Evolutionary conservation across 805 yeast genomes (phyloP).

Genomic region (Clavispora phyllophila): DNA sequence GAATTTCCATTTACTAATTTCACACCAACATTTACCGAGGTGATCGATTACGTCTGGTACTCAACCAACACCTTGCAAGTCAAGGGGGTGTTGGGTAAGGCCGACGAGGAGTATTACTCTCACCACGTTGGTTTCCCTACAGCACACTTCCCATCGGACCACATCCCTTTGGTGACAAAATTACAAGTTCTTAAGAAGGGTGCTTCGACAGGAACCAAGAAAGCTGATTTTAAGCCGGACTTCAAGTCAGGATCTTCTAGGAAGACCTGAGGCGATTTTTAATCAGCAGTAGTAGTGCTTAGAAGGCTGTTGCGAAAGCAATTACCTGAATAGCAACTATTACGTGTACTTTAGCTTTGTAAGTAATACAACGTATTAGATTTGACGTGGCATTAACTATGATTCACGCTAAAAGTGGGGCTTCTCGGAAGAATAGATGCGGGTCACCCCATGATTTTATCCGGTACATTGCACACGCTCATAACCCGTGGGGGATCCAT

Average conservation of each 20-base stretch:
- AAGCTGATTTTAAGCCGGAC: conserved; percentile 43
- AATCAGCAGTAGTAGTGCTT: background rate
- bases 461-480: background rate
- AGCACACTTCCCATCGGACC: conserved; percentile 91
- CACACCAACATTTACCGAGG: conserved; percentile 89
- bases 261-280: conserved; percentile 26
- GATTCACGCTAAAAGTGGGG: background rate
- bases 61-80: conserved; percentile 77
- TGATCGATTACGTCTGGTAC: conserved; percentile 94
- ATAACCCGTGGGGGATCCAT: background rate
- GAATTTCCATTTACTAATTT: conserved; percentile 93
- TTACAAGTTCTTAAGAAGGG: conserved; percentile 60
- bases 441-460: background rate
- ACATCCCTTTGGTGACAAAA: conserved; percentile 77
- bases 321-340: background rate
- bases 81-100: conserved; percentile 77
- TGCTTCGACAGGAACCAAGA: conserved; percentile 17
- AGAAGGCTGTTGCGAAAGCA: background rate
- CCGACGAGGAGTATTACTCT: conserved; percentile 71
- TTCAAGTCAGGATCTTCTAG: conserved; percentile 38
- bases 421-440: background rate
- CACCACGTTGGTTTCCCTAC: conserved; percentile 90
- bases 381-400: background rate
- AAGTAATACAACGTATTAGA: background rate
- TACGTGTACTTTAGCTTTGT: conserved; percentile 15